Percentiles rank a stretch among this genome's conserved stretches.
Conservation (phyloP, 2,329 filamentous ascomycete genomes). For the Albifimbria verrucaria region DNA sequence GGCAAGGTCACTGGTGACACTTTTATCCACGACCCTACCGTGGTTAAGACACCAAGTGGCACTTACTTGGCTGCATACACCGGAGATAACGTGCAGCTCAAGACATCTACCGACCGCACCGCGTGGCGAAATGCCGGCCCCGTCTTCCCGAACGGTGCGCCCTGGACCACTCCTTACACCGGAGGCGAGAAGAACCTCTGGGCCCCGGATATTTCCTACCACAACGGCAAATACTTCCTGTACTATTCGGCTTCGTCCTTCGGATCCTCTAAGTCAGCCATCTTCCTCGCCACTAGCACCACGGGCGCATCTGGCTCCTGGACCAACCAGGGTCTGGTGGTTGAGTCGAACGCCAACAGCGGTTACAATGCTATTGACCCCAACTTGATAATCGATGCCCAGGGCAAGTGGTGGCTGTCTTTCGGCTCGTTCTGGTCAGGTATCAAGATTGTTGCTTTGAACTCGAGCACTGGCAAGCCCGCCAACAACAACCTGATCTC, state of each 20-base stretch:
- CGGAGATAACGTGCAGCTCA: constrained; percentile 22
- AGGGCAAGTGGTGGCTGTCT: constrained; percentile 26
- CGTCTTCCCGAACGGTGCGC: constrained; percentile 25
- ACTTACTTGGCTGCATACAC: constrained; percentile 24
- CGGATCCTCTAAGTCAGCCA: constrained; percentile 22
- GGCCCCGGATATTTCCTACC: constrained; percentile 53
- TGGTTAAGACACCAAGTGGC: constrained; percentile 24
- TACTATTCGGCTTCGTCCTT: constrained; percentile 30
- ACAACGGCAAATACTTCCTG: constrained; percentile 25
- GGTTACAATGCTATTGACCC: constrained; percentile 27
- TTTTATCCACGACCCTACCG: constrained; percentile 24
- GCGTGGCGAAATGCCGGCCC: constrained; percentile 24
- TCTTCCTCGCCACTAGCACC: constrained; percentile 26
- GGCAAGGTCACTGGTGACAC: constrained; percentile 21
- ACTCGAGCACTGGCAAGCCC: constrained; percentile 22
- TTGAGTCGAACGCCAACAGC: constrained; percentile 17
- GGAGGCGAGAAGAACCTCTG: constrained; percentile 26
- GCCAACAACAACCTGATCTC: constrained; percentile 16
- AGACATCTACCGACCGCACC: constrained; percentile 29
- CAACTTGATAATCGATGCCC: constrained; percentile 23
- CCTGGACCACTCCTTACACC: constrained; percentile 28
- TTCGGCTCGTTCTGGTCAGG: constrained; percentile 30
- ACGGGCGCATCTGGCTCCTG: constrained; percentile 25
- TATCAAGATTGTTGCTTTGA: constrained; percentile 24
- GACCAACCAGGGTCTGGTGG: constrained; percentile 23